A percentile compares a stretch with the other conserved stretches of the same genome.
Conservation (phyloP, 1,284 basidiomycete species). For the Naganishia sp. region DNA sequence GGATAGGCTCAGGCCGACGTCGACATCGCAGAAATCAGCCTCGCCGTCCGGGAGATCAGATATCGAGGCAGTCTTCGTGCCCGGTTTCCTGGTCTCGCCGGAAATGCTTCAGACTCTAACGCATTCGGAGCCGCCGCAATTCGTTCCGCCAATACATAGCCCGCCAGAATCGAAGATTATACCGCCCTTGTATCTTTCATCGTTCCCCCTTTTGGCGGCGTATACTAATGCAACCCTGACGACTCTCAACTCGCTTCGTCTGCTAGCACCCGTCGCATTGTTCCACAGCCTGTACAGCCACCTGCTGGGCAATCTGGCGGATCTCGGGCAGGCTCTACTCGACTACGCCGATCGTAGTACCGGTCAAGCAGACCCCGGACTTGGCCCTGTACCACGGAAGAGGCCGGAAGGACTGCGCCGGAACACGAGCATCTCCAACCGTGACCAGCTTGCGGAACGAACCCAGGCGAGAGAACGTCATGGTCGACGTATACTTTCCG, state of each 20-base stretch:
- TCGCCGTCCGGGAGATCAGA: conserved; percentile 33
- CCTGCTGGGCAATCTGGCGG: conserved; percentile 60
- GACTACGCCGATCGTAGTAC: conserved; percentile 54
- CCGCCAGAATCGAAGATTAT: conserved; percentile 35
- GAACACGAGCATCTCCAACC: conserved; percentile 39
- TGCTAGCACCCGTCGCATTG: conserved; percentile 70
- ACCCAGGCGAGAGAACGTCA: conserved; percentile 47
- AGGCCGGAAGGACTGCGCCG: conserved; percentile 34
- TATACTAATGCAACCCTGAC: conserved; percentile 73
- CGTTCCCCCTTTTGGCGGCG: conserved; percentile 74
- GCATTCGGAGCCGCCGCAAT: not conserved
- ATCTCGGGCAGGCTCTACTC: conserved; percentile 53
- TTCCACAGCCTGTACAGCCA: conserved; percentile 57
- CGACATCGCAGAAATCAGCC: conserved; percentile 36
- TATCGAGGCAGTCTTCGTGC: conserved; percentile 28
- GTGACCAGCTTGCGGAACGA: conserved; percentile 41
- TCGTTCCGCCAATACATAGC: conserved; percentile 1
- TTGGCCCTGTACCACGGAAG: conserved; percentile 20
- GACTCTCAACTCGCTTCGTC: conserved; percentile 75
- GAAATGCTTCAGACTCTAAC: conserved; percentile 7
- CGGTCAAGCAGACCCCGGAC: conserved; percentile 32
- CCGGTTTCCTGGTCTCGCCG: conserved; percentile 36
- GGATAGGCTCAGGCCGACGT: conserved; percentile 39
- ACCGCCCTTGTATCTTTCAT: conserved; percentile 68
- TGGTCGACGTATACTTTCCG: conserved; percentile 58